Percentiles rank a stretch among this genome's conserved stretches.
Conservation (phyloP, 2,329 filamentous ascomycete genomes). For the Amauroascus verrucosus region DNA sequence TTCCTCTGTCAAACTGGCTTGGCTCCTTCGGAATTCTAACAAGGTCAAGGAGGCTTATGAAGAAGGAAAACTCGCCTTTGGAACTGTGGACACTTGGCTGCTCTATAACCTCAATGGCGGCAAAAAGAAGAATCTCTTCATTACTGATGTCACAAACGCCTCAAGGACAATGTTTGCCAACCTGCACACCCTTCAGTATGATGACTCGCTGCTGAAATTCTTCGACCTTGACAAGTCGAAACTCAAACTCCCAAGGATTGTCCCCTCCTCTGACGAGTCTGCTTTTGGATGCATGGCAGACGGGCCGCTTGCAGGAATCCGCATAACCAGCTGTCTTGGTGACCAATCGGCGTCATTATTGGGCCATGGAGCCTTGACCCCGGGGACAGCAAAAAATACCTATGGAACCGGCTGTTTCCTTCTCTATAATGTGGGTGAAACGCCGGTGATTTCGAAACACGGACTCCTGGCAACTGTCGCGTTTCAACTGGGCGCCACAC, state of each 20-base stretch:
- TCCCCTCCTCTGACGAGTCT: constrained; percentile 64
- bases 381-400: constrained; percentile 79
- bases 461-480: constrained; percentile 79
- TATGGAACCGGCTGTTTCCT: constrained; percentile 87
- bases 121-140: constrained; percentile 55
- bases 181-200: constrained; percentile 67
- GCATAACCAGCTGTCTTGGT: constrained; percentile 73
- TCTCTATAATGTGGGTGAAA: constrained; percentile 75
- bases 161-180: constrained; percentile 95
- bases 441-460: constrained; percentile 74
- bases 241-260: constrained; percentile 68
- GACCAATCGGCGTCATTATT: constrained; percentile 81
- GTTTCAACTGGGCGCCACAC: constrained; percentile 64
- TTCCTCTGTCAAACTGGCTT: constrained; percentile 72
- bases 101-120: constrained; percentile 72
- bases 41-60: constrained; percentile 65
- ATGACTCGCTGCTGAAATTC: constrained; percentile 64
- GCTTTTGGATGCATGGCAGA: constrained; percentile 58
- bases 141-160: constrained; percentile 81
- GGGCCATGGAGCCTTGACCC: constrained; percentile 71
- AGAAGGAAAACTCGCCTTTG: constrained; percentile 65
- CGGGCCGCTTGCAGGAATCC: constrained; percentile 58
- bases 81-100: constrained; percentile 82
- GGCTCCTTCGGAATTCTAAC: constrained; percentile 64
- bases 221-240: constrained; percentile 64